These are phyloP conservation scores for Tetraselmis striata DNA, from an alignment of 139 green algal genomes.

Conservation along the genomic window DNA sequence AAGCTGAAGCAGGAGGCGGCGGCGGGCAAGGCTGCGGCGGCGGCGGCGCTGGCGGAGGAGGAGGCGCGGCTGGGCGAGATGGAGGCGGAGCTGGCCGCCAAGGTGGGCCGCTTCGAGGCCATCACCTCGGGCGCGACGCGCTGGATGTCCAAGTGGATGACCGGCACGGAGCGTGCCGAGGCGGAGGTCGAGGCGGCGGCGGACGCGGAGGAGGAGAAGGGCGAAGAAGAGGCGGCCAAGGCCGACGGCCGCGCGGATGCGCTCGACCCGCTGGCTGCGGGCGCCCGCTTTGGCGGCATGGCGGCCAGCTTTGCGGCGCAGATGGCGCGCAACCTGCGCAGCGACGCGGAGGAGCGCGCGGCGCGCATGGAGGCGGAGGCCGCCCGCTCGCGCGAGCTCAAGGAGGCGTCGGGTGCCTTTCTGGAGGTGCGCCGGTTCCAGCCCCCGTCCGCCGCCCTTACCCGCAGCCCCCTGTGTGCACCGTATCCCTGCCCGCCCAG, in stretches of 20 bases:
- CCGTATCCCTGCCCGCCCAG: too few species aligned
- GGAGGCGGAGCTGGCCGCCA: not conserved
- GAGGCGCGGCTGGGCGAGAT: not conserved
- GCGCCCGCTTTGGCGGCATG: not conserved
- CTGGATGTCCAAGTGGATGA: not conserved
- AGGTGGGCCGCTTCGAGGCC: not conserved
- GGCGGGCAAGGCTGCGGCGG: not conserved
- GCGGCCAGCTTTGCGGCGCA: not conserved
- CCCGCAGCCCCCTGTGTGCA: too few species aligned
- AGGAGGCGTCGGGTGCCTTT: not conserved
- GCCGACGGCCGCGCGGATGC: not conserved
- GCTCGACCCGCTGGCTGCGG: not conserved
- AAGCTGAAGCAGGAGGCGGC: not conserved
- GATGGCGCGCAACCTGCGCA: not conserved
- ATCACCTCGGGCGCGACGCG: not conserved
- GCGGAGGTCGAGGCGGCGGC: too few species aligned
- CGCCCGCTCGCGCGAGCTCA: not conserved
- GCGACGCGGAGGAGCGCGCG: not conserved
- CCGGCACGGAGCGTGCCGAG: not conserved
- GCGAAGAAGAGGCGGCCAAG: not conserved
- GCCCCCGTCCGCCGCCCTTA: too few species aligned
- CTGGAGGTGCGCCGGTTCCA: not conserved
- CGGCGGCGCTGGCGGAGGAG: not conserved
- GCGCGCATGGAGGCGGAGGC: not conserved
- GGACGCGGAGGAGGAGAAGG: not conserved